Percentiles rank a stretch among this genome's conserved stretches.
Evolutionary conservation across 148 eudicot genomes (phyloP).

Genomic region (Chenopodium formosanum): DNA sequence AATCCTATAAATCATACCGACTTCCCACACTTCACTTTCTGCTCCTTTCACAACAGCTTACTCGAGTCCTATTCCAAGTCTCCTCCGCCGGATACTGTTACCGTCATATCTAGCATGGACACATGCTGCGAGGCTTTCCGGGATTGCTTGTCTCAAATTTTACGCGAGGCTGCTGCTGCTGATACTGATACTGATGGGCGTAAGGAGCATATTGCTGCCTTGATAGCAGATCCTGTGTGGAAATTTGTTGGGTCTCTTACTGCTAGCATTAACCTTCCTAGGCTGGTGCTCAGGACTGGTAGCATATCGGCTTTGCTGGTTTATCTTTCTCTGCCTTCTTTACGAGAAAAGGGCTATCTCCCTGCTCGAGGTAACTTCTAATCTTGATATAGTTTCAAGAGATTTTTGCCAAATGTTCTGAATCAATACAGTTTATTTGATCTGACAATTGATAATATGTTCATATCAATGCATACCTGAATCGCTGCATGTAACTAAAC

Average conservation of each 20-base stretch:
- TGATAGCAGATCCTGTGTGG: conserved; percentile 36
- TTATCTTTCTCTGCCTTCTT: conserved; percentile 24
- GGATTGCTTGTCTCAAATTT: conserved; percentile 23
- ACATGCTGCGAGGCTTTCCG: conserved; percentile 29
- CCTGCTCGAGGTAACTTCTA: conserved; percentile 31
- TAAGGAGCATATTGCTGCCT: conserved; percentile 26
- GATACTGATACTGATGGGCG: too few species aligned
- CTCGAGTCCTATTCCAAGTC: neutral
- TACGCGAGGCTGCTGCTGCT: neutral
- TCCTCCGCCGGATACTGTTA: conserved; percentile 3
- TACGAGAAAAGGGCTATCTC: conserved; percentile 36
- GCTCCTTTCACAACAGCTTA: conserved; percentile 17
- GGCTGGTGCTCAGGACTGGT: conserved; percentile 33
- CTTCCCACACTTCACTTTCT: conserved; percentile 41
- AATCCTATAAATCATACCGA: conserved; percentile 33
- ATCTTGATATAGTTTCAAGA: neutral
- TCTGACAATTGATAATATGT: too few species aligned
- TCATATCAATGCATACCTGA: too few species aligned
- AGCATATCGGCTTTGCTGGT: conserved; percentile 29
- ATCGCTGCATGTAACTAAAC: too few species aligned
- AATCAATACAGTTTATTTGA: too few species aligned
- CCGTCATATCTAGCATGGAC: conserved; percentile 11
- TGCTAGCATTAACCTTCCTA: conserved; percentile 31
- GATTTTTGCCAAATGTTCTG: too few species aligned
- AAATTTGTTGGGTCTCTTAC: conserved; percentile 23